Percentiles rank a stretch among this genome's conserved stretches.
Evolutionary conservation across 345 rosid genomes (phyloP).

Genomic region (Brassica incana): DNA sequence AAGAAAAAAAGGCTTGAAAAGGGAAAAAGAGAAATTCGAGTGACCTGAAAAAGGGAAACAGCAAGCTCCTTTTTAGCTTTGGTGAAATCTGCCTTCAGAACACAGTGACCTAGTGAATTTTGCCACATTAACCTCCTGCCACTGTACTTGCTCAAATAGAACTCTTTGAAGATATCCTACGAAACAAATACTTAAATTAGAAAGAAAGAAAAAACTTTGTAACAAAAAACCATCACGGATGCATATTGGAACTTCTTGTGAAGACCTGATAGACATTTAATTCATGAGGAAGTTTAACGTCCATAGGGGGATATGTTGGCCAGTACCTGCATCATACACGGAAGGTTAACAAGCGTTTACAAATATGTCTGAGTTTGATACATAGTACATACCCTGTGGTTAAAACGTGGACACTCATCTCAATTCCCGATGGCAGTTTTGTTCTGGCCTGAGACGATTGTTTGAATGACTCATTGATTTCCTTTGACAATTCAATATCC

Average conservation of each 20-base stretch:
- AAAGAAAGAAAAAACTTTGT: not conserved
- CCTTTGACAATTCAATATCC: conserved; percentile 98
- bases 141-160: conserved; percentile 93
- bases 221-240: not conserved
- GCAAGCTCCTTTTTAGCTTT: conserved; percentile 96
- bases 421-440: conserved; percentile 93
- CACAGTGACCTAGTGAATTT: conserved; percentile 95
- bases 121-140: conserved; percentile 99
- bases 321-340: conserved; percentile 69
- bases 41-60: conserved; percentile 94
- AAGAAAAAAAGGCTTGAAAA: not conserved
- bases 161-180: conserved; percentile 97
- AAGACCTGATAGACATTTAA: conserved; percentile 94
- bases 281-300: conserved; percentile 97
- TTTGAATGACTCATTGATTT: conserved; percentile 94
- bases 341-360: conserved; percentile 8
- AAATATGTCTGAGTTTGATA: not conserved
- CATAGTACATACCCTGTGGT: conserved; percentile 73
- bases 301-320: conserved; percentile 99
- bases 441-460: conserved; percentile 97
- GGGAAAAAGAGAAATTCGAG: conserved; percentile 24
- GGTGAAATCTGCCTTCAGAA: conserved; percentile 83
- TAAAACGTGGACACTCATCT: conserved; percentile 96
- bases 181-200: conserved; percentile 16
- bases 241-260: conserved; percentile 16